Percentiles rank a stretch among this genome's conserved stretches.
Conservation (phyloP, 2,329 filamentous ascomycete genomes). For the Fusarium goolgardi region DNA sequence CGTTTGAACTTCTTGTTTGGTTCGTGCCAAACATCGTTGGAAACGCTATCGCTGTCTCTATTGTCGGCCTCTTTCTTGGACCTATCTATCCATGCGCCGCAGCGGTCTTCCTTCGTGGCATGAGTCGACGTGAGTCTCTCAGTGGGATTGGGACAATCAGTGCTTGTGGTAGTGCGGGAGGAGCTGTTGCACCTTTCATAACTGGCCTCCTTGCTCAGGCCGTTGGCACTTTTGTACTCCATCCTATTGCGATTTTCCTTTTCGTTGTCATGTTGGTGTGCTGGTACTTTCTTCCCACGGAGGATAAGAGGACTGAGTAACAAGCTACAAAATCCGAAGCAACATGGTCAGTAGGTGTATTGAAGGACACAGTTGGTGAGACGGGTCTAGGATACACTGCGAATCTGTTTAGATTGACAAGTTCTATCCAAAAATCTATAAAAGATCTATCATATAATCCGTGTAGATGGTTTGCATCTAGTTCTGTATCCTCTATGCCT, state of each 20-base stretch:
- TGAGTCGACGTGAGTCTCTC: constrained; percentile 70
- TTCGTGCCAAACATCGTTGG: constrained; percentile 79
- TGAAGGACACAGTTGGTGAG: not conserved
- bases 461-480: constrained; percentile 23
- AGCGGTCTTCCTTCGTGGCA: constrained; percentile 69
- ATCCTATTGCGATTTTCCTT: constrained; percentile 74
- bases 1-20: constrained; percentile 84
- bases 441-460: constrained; percentile 26
- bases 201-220: constrained; percentile 73
- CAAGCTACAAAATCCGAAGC: not conserved
- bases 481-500: constrained; percentile 28
- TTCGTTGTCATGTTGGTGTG: constrained; percentile 73
- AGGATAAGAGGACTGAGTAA: constrained; percentile 68
- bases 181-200: constrained; percentile 73
- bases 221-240: constrained; percentile 71
- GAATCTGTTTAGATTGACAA: not conserved
- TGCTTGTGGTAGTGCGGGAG: constrained; percentile 76
- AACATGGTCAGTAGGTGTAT: not conserved
- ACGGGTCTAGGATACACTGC: not conserved
- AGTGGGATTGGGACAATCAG: constrained; percentile 75
- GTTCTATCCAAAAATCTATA: constrained; percentile 32
- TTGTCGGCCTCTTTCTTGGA: constrained; percentile 80
- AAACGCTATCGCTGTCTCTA: constrained; percentile 72
- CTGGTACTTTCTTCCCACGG: constrained; percentile 70
- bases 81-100: constrained; percentile 82